Evolutionary conservation across 2,329 filamentous ascomycete genomes (phyloP).

Genomic region (Aureobasidium sp.): DNA sequence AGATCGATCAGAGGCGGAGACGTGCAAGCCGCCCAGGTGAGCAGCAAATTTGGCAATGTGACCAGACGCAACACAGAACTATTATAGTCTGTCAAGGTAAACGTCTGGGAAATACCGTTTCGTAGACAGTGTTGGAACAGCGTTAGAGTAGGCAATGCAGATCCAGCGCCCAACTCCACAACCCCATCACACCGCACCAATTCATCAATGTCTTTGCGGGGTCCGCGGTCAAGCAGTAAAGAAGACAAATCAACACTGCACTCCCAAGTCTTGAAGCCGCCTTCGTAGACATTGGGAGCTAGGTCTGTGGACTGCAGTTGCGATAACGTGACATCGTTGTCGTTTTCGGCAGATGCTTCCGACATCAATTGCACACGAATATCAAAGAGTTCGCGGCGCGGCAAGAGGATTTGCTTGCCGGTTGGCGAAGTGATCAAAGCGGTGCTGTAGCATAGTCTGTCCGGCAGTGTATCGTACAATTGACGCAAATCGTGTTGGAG

Average conservation of each 20-base stretch:
- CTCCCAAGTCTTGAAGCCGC: slow-evolving; percentile 86
- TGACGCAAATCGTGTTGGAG: slow-evolving; percentile 37
- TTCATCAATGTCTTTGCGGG: slow-evolving; percentile 44
- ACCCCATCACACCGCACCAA: slow-evolving; percentile 43
- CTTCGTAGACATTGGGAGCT: slow-evolving; percentile 75
- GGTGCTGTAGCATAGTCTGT: slow-evolving; percentile 63
- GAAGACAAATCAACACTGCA: slow-evolving; percentile 74
- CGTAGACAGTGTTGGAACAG: slow-evolving; percentile 57
- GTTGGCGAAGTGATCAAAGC: slow-evolving; percentile 56
- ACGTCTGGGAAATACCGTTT: slow-evolving; percentile 46
- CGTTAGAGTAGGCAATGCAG: slow-evolving; percentile 64
- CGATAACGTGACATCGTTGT: slow-evolving; percentile 49
- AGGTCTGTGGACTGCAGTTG: slow-evolving; percentile 65
- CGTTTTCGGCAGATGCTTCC: slow-evolving; percentile 41
- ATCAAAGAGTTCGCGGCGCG: slow-evolving; percentile 74
- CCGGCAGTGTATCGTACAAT: slow-evolving; percentile 49
- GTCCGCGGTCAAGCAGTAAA: slow-evolving; percentile 46
- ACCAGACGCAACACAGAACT: slow-evolving; percentile 69
- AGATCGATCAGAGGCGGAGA: slow-evolving; percentile 18
- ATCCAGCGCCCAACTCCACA: slow-evolving; percentile 67
- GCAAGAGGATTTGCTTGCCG: slow-evolving; percentile 49
- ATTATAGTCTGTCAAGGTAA: slow-evolving; percentile 75
- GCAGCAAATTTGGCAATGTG: slow-evolving; percentile 69
- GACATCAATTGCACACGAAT: slow-evolving; percentile 76
- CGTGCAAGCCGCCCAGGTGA: slow-evolving; percentile 50